Percentiles rank a stretch among this genome's conserved stretches.
phyloP scores from a whole-genome alignment of 2,329 filamentous ascomycete genomes.

The Chaetomium strumarium region DNA sequence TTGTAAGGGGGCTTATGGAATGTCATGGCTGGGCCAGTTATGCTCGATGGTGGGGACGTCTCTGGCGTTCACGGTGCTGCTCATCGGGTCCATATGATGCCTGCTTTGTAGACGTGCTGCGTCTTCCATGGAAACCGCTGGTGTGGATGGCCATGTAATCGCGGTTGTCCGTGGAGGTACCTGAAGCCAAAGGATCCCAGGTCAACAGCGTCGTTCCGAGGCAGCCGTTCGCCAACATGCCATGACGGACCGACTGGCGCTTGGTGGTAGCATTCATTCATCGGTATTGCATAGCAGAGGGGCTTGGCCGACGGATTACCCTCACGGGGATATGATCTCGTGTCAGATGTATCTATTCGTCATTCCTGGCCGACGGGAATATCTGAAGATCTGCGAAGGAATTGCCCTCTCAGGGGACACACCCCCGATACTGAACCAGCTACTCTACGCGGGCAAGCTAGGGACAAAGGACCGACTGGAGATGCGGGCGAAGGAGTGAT shows the following conservation, averaged over 20 bases:
- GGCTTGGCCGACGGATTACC: too few species aligned
- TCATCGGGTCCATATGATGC: neutral
- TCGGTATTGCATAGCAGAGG: neutral
- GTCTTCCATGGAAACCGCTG: too few species aligned
- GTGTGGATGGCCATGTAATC: too few species aligned
- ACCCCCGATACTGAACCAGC: neutral
- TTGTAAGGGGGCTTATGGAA: neutral
- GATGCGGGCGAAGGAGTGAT: conserved; percentile 11
- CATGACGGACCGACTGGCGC: conserved; percentile 6
- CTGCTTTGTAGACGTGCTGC: too few species aligned
- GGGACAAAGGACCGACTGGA: conserved; percentile 21
- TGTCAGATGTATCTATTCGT: conserved; percentile 2
- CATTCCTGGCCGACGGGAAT: conserved; percentile 3
- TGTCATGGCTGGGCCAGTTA: neutral
- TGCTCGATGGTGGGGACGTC: neutral
- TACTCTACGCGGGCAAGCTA: neutral
- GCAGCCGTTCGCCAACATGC: neutral
- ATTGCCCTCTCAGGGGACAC: neutral
- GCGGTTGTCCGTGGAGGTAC: too few species aligned
- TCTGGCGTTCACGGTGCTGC: conserved; percentile 7
- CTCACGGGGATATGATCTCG: conserved; percentile 5
- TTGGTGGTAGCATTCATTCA: neutral
- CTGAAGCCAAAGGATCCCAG: too few species aligned
- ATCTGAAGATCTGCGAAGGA: neutral
- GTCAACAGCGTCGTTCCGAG: too few species aligned